phyloP scores from a whole-genome alignment of 306 rosid genomes.

The Cicer bijugum region DNA sequence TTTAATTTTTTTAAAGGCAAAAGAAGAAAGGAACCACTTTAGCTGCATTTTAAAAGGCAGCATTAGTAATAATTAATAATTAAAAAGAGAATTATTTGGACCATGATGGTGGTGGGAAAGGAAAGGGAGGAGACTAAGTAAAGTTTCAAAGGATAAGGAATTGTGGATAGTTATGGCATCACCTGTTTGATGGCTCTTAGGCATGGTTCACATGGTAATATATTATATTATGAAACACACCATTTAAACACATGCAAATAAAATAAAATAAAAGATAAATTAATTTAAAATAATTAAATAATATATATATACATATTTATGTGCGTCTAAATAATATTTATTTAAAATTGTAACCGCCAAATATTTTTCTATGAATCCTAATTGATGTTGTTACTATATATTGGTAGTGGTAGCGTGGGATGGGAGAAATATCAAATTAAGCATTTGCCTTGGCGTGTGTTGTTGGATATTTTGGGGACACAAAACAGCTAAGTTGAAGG shows the following conservation, averaged over 20 bases:
- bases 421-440: not conserved
- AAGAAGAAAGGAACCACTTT: constrained; percentile 42
- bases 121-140: constrained; percentile 27
- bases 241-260: too few species aligned
- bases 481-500: not conserved
- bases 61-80: constrained; percentile 40
- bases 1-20: constrained; percentile 28
- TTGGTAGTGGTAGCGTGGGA: not conserved
- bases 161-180: constrained; percentile 39
- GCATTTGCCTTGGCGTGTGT: not conserved
- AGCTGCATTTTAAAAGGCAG: constrained; percentile 32
- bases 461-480: constrained; percentile 37
- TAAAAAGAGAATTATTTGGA: constrained; percentile 24
- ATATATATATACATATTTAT: too few species aligned
- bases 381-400: not conserved
- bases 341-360: too few species aligned
- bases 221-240: too few species aligned
- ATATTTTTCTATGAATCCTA: not conserved
- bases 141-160: constrained; percentile 38
- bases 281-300: too few species aligned
- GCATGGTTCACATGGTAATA: not conserved
- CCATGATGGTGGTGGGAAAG: constrained; percentile 23
- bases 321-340: too few species aligned
- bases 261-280: too few species aligned
- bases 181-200: not conserved